These are phyloP conservation scores for Pleurotus eryngii DNA, from an alignment of 768 basidiomycete genomes.

Conservation along the genomic window DNA sequence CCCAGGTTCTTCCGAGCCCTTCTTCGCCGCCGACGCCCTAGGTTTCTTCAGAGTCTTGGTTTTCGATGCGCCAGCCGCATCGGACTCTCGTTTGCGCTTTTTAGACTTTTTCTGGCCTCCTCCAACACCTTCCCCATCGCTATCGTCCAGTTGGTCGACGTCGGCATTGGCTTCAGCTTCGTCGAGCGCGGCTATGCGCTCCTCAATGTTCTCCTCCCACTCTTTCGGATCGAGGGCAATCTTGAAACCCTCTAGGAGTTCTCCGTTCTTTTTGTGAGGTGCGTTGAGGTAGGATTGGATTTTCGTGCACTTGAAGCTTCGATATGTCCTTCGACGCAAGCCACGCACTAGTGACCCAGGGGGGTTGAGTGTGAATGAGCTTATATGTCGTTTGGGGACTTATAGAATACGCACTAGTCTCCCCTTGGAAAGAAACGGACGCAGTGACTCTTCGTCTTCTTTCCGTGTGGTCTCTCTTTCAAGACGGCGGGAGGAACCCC, in stretches of 20 bases:
- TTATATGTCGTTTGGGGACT: conserved; percentile 3
- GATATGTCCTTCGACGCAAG: conserved; percentile 78
- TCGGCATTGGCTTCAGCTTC: conserved; percentile 55
- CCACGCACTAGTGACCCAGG: conserved; percentile 65
- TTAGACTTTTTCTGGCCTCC: conserved; percentile 35
- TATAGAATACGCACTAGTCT: conserved; percentile 72
- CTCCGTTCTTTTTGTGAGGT: conserved; percentile 71
- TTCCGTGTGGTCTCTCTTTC: conserved; percentile 68
- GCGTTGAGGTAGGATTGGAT: conserved; percentile 82
- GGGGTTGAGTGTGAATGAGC: conserved; percentile 4
- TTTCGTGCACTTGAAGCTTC: conserved; percentile 67
- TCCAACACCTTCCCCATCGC: conserved; percentile 50
- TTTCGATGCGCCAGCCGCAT: conserved; percentile 16
- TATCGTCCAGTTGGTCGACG: conserved; percentile 62
- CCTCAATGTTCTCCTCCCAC: conserved; percentile 41
- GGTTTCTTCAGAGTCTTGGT: conserved; percentile 48
- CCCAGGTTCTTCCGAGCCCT: conserved; percentile 13
- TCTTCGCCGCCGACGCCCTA: conserved; percentile 18
- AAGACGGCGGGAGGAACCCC: conserved; percentile 56
- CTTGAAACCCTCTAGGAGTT: conserved; percentile 73
- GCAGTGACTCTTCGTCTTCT: conserved; percentile 69
- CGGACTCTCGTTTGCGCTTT: conserved; percentile 29
- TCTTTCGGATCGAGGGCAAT: conserved; percentile 60
- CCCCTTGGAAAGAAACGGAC: conserved; percentile 89
- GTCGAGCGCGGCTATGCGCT: conserved; percentile 23